Evolutionary conservation across 495 filamentous ascomycete species (phyloP).

Genomic region (Elasticomyces elasticus): DNA sequence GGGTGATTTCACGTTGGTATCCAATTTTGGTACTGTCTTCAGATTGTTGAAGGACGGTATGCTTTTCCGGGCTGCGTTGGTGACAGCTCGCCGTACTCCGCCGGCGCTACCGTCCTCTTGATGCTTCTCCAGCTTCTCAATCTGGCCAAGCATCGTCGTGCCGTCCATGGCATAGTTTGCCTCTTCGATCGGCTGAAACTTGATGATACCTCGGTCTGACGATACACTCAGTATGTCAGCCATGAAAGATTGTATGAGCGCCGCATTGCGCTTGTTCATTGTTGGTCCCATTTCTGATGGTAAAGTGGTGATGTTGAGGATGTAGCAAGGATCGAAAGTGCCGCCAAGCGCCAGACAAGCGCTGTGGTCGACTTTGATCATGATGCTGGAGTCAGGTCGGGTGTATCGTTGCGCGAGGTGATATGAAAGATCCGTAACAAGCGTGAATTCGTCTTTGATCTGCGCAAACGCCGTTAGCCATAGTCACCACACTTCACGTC

Average conservation of each 20-base stretch:
- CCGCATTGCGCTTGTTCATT: constrained; percentile 73
- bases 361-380: constrained; percentile 64
- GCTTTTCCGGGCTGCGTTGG: constrained; percentile 10
- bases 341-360: constrained; percentile 65
- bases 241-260: constrained; percentile 60
- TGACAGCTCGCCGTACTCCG: neutral
- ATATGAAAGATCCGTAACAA: constrained; percentile 59
- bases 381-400: constrained; percentile 57
- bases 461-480: too few species aligned
- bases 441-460: constrained; percentile 57
- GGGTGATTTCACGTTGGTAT: constrained; percentile 9
- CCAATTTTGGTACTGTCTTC: constrained; percentile 3
- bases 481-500: constrained; percentile 33
- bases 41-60: constrained; percentile 5
- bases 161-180: constrained; percentile 63
- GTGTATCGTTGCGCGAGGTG: constrained; percentile 64
- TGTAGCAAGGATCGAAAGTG: constrained; percentile 67
- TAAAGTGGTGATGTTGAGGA: constrained; percentile 65
- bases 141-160: constrained; percentile 56
- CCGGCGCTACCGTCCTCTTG: constrained; percentile 29
- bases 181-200: constrained; percentile 58
- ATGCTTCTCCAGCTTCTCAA: constrained; percentile 47
- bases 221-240: constrained; percentile 55
- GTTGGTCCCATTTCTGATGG: constrained; percentile 57
- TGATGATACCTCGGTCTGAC: constrained; percentile 54